Base-by-base conservation (phyloP, 2,329 filamentous ascomycete genomes). In the Monilinia vaccinii-corymbosi region DNA sequence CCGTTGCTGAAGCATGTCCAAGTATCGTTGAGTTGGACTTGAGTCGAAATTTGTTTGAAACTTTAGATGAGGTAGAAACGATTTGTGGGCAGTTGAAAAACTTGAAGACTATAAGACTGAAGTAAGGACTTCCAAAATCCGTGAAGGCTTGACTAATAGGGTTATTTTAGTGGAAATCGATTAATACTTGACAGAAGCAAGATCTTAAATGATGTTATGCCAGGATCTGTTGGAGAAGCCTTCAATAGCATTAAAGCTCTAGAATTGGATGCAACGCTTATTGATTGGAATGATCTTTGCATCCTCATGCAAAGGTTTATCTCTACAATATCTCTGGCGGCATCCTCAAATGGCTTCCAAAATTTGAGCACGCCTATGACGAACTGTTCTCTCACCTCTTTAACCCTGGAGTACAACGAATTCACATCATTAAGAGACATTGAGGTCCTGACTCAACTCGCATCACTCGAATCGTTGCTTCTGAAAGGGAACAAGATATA, bases 21-120 rank as follows among this genome's bases (percentile, higher is more conserved):
- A 81, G 84, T 67, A 85, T 96, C 56, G 77, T 80, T 1, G 89
- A 96, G 70, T 77, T 97, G 49, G 92, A 97, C 70, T 73, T 99
- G 46, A 91, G 91, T 69, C 82, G 90, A 55, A 97, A 96, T 71
- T 73, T 96, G 38, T 85, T 97, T 68, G 83, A 85, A 59, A 75
- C 75, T 13, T 81, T 92, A 72, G 75, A 75, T 2, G 83, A 88
- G 28, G 79, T 96, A 11, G 79, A 83, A 21, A 77, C 81, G 2
- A 88, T 97, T 44, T 94, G 89, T 71, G 76, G 75, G 8, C 82
- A 88, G 64, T 76, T 97, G 40, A 78, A 80, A n/a, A 77, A 78
- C 23, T 71, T 97, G 64, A 82, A 76, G 60, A 83, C 76, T 53
- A 72, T 97, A 66, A 85, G 84, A 63, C 75, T 93, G 40, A 89